Evolutionary conservation across 441 rosid genomes (phyloP).

Genomic region (Populus hybrid): DNA sequence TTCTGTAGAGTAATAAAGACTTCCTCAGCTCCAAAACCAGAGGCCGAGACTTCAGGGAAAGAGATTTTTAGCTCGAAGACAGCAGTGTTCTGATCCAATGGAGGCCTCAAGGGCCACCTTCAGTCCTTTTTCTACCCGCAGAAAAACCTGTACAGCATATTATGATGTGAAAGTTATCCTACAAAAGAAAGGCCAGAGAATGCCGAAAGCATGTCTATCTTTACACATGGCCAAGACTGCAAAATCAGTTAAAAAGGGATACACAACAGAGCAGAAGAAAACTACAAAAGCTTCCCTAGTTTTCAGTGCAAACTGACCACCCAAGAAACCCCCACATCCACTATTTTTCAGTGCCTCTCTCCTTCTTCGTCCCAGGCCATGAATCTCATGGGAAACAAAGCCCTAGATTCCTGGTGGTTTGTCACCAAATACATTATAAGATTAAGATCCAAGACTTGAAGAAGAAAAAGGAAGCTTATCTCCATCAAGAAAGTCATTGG

Average conservation of each 20-base stretch:
- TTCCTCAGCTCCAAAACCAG: conserved; percentile 9
- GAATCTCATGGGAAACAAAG: conserved; percentile 18
- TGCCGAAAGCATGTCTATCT: conserved; percentile 28
- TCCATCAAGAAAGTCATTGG: conserved; percentile 10
- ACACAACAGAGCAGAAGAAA: conserved; percentile 36
- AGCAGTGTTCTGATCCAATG: conserved; percentile 8
- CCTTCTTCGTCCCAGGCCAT: conserved; percentile 1
- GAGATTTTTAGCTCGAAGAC: conserved; percentile 10
- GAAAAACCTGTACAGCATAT: conserved; percentile 8
- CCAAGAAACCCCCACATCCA: conserved; percentile 28
- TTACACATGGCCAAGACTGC: conserved; percentile 34
- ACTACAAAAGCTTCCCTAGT: too few species aligned
- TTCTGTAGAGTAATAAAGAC: conserved; percentile 6
- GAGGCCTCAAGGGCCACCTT: conserved; percentile 15
- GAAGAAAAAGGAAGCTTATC: conserved; percentile 7
- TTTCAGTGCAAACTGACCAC: conserved; percentile 17
- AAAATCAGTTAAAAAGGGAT: conserved; percentile 29
- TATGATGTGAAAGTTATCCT: conserved; percentile 7
- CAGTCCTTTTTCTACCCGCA: conserved; percentile 10
- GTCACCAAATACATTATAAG: conserved; percentile 24
- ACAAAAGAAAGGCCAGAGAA: conserved; percentile 11
- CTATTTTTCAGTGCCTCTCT: conserved; percentile 21
- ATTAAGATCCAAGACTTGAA: conserved; percentile 14
- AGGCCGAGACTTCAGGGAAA: conserved; percentile 7
- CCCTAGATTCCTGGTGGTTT: conserved; percentile 45